Conservation (phyloP, 495 filamentous ascomycete genomes). For the Tuber microsphaerosporum region DNA sequence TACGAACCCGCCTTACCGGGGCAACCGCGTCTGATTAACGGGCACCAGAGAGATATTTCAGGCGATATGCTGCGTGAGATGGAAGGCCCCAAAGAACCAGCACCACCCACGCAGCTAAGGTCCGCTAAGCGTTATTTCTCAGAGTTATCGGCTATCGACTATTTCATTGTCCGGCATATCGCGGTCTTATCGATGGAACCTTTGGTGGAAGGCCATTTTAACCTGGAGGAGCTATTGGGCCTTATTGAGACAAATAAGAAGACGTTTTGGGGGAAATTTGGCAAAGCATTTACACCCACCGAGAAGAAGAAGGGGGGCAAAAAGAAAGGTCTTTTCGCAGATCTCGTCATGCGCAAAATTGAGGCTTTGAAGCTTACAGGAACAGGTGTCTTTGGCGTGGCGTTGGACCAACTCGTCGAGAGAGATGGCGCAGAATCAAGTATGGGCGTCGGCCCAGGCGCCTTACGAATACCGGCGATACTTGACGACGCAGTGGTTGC, state of each 20-base stretch:
- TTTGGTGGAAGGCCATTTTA: constrained; percentile 80
- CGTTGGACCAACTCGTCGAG: constrained; percentile 77
- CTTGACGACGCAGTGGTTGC: constrained; percentile 86
- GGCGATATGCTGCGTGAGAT: constrained; percentile 53
- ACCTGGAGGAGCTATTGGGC: constrained; percentile 85
- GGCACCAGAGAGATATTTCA: constrained; percentile 72
- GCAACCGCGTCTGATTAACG: constrained; percentile 61
- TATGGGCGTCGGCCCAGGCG: constrained; percentile 87
- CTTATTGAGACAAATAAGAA: constrained; percentile 89
- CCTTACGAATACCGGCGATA: constrained; percentile 76
- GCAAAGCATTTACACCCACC: constrained; percentile 68
- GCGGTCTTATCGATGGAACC: constrained; percentile 95
- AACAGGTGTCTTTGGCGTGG: constrained; percentile 68
- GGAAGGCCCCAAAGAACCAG: constrained; percentile 45
- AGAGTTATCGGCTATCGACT: constrained; percentile 88
- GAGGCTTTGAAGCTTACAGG: constrained; percentile 38
- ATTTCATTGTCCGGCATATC: constrained; percentile 93
- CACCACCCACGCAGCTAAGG: constrained; percentile 47
- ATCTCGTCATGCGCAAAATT: constrained; percentile 30
- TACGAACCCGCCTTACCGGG: constrained; percentile 54
- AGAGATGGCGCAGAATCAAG: constrained; percentile 92
- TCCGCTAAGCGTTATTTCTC: constrained; percentile 80
- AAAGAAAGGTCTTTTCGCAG: constrained; percentile 62
- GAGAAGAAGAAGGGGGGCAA: constrained; percentile 70
- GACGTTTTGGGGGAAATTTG: constrained; percentile 96